Percentiles rank a stretch among this genome's conserved stretches.
phyloP scores from a whole-genome alignment of 768 basidiomycete species.

The Leucocoprinus birnbaumii region DNA sequence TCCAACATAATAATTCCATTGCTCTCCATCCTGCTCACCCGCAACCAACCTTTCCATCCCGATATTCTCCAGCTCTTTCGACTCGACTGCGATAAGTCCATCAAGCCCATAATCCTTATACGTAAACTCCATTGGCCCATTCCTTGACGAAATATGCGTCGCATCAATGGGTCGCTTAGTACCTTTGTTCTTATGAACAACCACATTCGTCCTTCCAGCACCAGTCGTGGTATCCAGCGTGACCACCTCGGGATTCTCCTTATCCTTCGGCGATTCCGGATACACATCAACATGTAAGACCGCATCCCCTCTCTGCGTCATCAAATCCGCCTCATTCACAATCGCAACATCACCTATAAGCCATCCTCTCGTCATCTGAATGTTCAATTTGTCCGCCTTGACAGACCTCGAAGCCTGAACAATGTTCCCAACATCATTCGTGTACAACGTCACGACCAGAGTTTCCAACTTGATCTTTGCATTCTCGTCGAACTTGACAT shows the following conservation, averaged over 20 bases:
- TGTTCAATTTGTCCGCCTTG: conserved; percentile 32
- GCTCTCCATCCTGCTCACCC: conserved; percentile 13
- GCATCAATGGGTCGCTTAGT: conserved; percentile 45
- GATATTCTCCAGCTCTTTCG: conserved; percentile 32
- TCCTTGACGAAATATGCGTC: conserved; percentile 44
- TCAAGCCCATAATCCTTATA: conserved; percentile 50
- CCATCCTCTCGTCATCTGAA: conserved; percentile 54
- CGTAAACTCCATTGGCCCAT: conserved; percentile 53
- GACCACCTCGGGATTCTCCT: conserved; percentile 29
- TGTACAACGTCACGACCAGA: conserved; percentile 43
- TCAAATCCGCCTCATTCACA: conserved; percentile 35
- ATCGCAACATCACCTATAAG: conserved; percentile 58
- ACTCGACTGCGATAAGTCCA: conserved; percentile 42
- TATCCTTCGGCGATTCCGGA: conserved; percentile 33
- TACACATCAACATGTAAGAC: conserved; percentile 45
- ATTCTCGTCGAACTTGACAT: conserved; percentile 46
- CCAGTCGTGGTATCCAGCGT: conserved; percentile 47
- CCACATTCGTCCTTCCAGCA: conserved; percentile 50
- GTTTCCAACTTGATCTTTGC: conserved; percentile 39
- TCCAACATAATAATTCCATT: conserved; percentile 43
- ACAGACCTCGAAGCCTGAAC: conserved; percentile 42
- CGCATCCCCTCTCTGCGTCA: conserved; percentile 50
- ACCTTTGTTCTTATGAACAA: conserved; percentile 36
- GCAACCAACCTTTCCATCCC: conserved; percentile 23
- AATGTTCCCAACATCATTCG: conserved; percentile 35